phyloP scores from a whole-genome alignment of 176 grass and related monocot species.

The Paspalum notatum region DNA sequence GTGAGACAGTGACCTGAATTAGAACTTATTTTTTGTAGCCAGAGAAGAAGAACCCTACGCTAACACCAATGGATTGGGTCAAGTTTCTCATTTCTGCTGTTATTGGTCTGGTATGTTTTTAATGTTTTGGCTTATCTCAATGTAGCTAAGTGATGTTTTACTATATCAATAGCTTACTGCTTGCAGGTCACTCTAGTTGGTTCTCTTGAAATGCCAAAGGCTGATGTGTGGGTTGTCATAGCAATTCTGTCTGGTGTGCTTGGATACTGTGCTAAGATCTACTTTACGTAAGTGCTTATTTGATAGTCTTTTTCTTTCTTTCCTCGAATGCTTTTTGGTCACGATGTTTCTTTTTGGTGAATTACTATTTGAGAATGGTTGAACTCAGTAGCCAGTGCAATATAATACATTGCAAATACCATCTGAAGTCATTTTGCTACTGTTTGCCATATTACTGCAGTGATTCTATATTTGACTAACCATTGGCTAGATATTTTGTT shows the following conservation, averaged over 20 bases:
- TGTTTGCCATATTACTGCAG: not conserved
- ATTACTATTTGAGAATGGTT: not conserved
- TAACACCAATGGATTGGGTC: conserved; percentile 98
- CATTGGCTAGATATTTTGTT: not conserved
- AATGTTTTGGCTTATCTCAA: conserved; percentile 20
- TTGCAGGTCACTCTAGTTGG: conserved; percentile 79
- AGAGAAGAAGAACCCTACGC: conserved; percentile 92
- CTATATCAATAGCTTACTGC: conserved; percentile 33
- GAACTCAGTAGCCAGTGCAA: not conserved
- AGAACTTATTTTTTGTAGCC: conserved; percentile 65
- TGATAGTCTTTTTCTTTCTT: not conserved
- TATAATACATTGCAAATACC: conserved; percentile 13
- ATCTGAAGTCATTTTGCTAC: not conserved
- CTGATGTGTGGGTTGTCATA: conserved; percentile 79
- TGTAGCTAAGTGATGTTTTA: conserved; percentile 11
- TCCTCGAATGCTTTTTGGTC: not conserved
- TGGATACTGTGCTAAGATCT: conserved; percentile 94
- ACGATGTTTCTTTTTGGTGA: not conserved
- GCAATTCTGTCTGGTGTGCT: conserved; percentile 80
- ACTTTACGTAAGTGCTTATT: conserved; percentile 80
- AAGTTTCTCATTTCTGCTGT: conserved; percentile 90
- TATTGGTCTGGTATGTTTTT: conserved; percentile 82
- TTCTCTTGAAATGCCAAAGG: conserved; percentile 86
- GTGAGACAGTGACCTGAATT: conserved; percentile 17
- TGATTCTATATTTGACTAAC: conserved; percentile 22